Evolutionary conservation across 192 early-diverging fungal species (phyloP).

Genomic region (Coemansia sp.): DNA sequence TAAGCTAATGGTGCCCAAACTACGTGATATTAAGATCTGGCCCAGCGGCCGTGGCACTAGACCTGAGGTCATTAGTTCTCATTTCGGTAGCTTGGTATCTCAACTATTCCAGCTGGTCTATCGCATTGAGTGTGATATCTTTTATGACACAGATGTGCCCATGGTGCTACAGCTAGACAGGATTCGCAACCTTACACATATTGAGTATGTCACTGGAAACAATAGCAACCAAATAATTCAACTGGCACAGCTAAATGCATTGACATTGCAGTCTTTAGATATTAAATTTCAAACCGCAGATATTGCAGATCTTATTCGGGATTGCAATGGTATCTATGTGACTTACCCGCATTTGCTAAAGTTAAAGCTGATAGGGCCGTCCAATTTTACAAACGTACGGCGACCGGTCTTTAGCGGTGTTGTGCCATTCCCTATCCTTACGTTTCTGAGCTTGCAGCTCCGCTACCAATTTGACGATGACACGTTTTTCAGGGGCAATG

Average conservation of each 20-base stretch:
- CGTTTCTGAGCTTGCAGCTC: neutral
- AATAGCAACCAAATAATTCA: neutral
- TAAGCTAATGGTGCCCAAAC: neutral
- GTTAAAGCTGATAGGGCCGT: no score
- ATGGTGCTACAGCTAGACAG: neutral
- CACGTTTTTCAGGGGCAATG: neutral
- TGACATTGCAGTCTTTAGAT: neutral
- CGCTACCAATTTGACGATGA: neutral
- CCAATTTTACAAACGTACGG: no score
- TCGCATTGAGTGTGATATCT: neutral
- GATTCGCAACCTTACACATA: neutral
- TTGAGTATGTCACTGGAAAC: neutral
- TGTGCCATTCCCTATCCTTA: neutral
- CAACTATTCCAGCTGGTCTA: neutral
- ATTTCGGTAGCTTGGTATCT: neutral
- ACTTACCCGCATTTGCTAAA: neutral
- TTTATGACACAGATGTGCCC: neutral
- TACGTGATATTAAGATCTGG: neutral
- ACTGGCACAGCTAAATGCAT: neutral
- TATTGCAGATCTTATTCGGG: neutral
- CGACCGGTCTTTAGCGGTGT: neutral
- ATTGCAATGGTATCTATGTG: neutral
- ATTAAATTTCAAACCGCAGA: neutral
- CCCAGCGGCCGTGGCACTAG: neutral
- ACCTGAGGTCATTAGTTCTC: neutral